Percentiles rank a stretch among this genome's conserved stretches.
Conservation (phyloP, 2,329 filamentous ascomycete species). For the Berkeleyomyces basicola region DNA sequence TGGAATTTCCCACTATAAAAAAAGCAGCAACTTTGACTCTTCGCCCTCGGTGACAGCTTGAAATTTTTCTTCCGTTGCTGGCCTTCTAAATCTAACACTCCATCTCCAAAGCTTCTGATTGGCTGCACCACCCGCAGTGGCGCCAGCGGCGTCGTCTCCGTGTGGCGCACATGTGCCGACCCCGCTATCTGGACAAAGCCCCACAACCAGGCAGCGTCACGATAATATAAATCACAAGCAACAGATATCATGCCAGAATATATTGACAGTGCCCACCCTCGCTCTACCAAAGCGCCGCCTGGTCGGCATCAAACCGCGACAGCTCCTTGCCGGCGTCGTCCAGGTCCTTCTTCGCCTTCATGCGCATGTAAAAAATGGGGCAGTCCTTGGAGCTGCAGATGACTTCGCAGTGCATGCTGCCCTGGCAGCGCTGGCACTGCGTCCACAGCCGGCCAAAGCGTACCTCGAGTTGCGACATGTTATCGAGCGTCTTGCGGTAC, state of each 20-base stretch:
- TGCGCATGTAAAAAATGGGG: conserved; percentile 99
- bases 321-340: conserved; percentile 89
- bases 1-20: background rate
- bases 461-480: conserved; percentile 83
- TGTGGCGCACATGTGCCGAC: background rate
- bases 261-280: background rate
- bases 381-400: conserved; percentile 95
- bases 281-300: conserved; percentile 42
- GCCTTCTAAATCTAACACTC: background rate
- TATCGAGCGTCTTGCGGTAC: conserved; percentile 78
- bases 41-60: background rate
- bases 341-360: conserved; percentile 99
- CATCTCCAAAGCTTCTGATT: background rate
- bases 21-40: background rate
- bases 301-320: conserved; percentile 73
- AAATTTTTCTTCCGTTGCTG: conserved; percentile 6
- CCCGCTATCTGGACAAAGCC: background rate
- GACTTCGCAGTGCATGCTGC: conserved; percentile 94
- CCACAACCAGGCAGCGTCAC: background rate
- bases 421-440: conserved; percentile 93
- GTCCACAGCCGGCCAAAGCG: conserved; percentile 90
- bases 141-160: background rate
- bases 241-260: background rate
- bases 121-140: background rate
- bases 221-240: background rate